Conservation (phyloP, 257 asterid genomes). For the Nicotiana tomentosiformis region DNA sequence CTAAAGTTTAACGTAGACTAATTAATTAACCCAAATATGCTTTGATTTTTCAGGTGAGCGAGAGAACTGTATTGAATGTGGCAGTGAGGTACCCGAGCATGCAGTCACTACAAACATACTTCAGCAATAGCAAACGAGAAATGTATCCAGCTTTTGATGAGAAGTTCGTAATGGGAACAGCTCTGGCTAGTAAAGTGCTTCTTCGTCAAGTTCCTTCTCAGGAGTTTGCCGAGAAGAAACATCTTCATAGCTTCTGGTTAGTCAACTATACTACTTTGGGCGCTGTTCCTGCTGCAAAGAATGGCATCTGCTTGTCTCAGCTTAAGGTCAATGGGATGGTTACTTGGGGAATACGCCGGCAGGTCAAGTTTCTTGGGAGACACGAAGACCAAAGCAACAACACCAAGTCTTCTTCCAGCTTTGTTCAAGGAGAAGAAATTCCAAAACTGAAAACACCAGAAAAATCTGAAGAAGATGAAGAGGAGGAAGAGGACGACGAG, state of each 20-base stretch:
- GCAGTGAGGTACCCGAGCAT: constrained; percentile 70
- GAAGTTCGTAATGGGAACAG: constrained; percentile 67
- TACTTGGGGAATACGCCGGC: constrained; percentile 78
- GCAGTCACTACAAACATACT: constrained; percentile 56
- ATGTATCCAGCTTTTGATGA: constrained; percentile 83
- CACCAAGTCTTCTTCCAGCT: constrained; percentile 44
- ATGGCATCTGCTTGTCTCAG: constrained; percentile 41
- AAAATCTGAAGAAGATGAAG: constrained; percentile 17
- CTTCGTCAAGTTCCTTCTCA: constrained; percentile 39
- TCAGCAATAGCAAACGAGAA: constrained; percentile 50
- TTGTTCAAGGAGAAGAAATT: constrained; percentile 31
- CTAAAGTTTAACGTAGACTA: background rate
- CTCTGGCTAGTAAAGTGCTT: constrained; percentile 59
- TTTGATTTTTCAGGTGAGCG: constrained; percentile 50
- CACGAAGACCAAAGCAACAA: constrained; percentile 39
- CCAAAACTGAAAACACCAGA: constrained; percentile 8
- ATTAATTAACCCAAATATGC: background rate
- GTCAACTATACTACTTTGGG: constrained; percentile 17
- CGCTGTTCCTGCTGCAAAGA: constrained; percentile 14
- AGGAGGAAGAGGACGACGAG: constrained; percentile 3
- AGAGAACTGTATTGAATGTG: constrained; percentile 54
- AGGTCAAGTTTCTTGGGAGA: constrained; percentile 69
- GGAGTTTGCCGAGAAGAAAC: constrained; percentile 45
- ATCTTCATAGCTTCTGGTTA: constrained; percentile 58
- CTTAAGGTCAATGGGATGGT: constrained; percentile 61